Conservation (phyloP, 2,329 filamentous ascomycete species). For the Emergomyces orientalis region DNA sequence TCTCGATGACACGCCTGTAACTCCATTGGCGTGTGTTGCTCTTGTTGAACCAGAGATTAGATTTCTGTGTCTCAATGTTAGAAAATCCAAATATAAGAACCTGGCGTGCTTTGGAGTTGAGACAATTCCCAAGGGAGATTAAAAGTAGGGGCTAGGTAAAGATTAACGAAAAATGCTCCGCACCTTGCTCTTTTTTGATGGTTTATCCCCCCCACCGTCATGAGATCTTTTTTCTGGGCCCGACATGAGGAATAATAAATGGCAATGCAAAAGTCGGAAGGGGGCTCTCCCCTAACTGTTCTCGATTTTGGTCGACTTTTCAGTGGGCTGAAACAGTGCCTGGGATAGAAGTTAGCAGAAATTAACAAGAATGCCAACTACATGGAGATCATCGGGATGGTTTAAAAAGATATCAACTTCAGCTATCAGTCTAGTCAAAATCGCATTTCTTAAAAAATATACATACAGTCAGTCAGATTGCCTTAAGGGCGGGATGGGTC, state of each 20-base stretch:
- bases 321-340: not conserved
- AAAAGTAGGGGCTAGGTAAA: not conserved
- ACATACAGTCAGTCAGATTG: not conserved
- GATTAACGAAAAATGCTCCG: not conserved
- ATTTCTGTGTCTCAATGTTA: slow-evolving; percentile 1
- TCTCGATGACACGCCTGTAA: slow-evolving; percentile 25
- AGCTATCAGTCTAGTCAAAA: not conserved
- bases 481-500: not conserved
- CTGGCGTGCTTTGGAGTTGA: not conserved
- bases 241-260: not conserved
- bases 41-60: slow-evolving; percentile 4
- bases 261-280: not conserved
- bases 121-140: not conserved
- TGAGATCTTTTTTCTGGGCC: not conserved
- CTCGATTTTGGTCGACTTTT: not conserved
- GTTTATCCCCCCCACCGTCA: not conserved
- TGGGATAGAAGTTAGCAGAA: not conserved
- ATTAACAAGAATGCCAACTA: not conserved
- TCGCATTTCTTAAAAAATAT: not conserved
- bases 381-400: not conserved
- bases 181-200: not conserved
- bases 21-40: slow-evolving; percentile 7
- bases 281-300: not conserved
- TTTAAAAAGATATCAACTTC: not conserved
- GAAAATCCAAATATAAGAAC: not conserved